Percentiles rank a stretch among this genome's conserved stretches.
These are phyloP conservation scores for Orbilia brochopaga DNA, from an alignment of 2,329 filamentous ascomycete species.

Conservation along the genomic window DNA sequence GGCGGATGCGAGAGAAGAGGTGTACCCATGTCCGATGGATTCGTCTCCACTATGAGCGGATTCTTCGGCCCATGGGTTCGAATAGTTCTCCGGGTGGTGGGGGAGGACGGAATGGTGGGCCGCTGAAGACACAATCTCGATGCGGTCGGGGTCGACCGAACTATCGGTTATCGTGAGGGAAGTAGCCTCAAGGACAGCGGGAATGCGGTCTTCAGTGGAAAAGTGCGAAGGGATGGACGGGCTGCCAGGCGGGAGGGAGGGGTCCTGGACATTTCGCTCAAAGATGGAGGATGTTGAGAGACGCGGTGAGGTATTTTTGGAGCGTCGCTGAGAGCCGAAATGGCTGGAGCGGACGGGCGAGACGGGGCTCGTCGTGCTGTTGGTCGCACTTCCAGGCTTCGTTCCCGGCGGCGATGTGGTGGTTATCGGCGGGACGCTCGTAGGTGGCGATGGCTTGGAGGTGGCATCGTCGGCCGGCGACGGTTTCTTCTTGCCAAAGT, in stretches of 20 bases:
- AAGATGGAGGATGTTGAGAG: constrained; percentile 67
- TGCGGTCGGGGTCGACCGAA: constrained; percentile 81
- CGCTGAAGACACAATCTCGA: constrained; percentile 83
- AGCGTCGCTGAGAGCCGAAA: constrained; percentile 51
- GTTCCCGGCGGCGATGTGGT: constrained; percentile 56
- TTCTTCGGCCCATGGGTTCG: constrained; percentile 44
- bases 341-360: constrained; percentile 75
- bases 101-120: constrained; percentile 55
- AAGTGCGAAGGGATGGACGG: constrained; percentile 93
- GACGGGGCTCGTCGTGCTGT: constrained; percentile 51
- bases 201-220: constrained; percentile 91
- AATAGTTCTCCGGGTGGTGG: constrained; percentile 32
- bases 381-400: constrained; percentile 31
- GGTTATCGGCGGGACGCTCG: constrained; percentile 57
- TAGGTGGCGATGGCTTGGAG: constrained; percentile 56
- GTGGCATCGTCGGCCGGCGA: constrained; percentile 57
- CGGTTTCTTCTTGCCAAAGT: constrained; percentile 69
- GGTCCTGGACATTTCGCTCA: constrained; percentile 82
- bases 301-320: constrained; percentile 61
- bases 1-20: constrained; percentile 38
- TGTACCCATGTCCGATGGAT: constrained; percentile 40
- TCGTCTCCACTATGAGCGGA: constrained; percentile 51
- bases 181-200: constrained; percentile 86
- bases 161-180: constrained; percentile 89
- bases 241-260: constrained; percentile 64